Base-by-base conservation (phyloP, 164 flowering plant genomes). In the Tetracentron sinense region DNA sequence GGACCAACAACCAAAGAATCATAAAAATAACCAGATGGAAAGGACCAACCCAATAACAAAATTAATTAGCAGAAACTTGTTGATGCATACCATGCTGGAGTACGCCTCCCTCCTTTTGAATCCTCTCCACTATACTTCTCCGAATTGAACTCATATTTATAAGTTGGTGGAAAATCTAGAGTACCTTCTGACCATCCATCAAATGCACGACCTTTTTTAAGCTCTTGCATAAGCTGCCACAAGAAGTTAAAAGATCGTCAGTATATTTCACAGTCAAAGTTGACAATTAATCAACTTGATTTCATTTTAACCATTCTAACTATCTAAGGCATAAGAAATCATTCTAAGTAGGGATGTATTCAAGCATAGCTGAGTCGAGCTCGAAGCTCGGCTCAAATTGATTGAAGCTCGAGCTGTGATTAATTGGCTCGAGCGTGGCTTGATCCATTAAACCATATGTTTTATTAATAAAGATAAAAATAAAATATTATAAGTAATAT, bases 161-260 rank as follows among this genome's bases (percentile, higher is more conserved):
- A 94, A 52, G 97, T 94, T 38, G 99, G 99, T 52, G 99, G 80
- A 69, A 94, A 94, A 68, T 74, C 77, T 57, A 91, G 57, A 30
- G 65, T 26, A 31, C 96, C 99, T 77, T 94, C 99, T 25, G 79
- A 79, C 99, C 99, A 94, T 71, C 99, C 99, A 74, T 86, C 90
- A 78, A 91, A 94, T 61, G 86, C 82, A 58, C 83, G 87, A 12
- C 97, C 99, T 71, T 83, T 85, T 61, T 53, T 83, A 14, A 91
- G 77, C 73, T 94, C 93, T 66, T 65, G 74, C 21, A 74, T 56
- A 49, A 94, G 91, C 99, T 94, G 80, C 68, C 62, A 66, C 29
- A 44, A 35, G 8, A 31, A 54, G 33, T 28, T n/a, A 30, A 33
- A 53, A 38, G 30, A 54, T 47, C 50, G 44, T 54, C 61, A 65